These are phyloP conservation scores for Polytrichum formosum DNA, from an alignment of 225 moss, liverwort and hornwort species.

Conservation along the genomic window DNA sequence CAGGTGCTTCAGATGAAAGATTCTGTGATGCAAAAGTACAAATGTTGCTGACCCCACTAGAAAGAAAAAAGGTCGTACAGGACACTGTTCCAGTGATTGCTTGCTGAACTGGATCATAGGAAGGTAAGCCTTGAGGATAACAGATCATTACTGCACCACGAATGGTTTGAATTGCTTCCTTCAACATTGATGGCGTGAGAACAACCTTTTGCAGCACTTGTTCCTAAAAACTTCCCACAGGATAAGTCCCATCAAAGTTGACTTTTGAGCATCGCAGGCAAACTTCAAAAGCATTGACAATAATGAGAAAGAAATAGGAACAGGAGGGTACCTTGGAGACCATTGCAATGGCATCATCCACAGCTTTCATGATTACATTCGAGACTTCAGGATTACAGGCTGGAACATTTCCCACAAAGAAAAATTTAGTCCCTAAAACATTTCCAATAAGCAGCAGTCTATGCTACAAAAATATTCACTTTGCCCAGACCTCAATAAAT, in stretches of 20 bases:
- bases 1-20: too few relatives aligned
- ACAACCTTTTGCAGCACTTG: conserved; percentile 50
- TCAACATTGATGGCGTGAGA: conserved; percentile 52
- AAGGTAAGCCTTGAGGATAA: conserved; percentile 78
- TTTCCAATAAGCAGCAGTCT: too few relatives aligned
- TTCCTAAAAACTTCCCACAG: conserved; percentile 31
- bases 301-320: neutral
- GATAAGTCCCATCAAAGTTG: neutral
- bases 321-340: conserved; percentile 62
- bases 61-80: conserved; percentile 10
- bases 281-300: too few relatives aligned
- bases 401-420: conserved; percentile 15
- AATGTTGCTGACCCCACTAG: too few relatives aligned
- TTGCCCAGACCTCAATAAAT: too few relatives aligned
- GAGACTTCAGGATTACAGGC: conserved; percentile 72
- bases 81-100: conserved; percentile 37
- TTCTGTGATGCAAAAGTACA: too few relatives aligned
- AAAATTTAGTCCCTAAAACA: too few relatives aligned
- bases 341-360: conserved; percentile 56
- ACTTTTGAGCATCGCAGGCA: too few relatives aligned
- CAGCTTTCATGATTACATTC: conserved; percentile 54
- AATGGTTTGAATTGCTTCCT: conserved; percentile 51
- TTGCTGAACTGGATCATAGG: conserved; percentile 72
- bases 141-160: conserved; percentile 82
- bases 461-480: too few relatives aligned